Evolutionary conservation across 1,139 yeast genomes (phyloP).

Genomic region (Geotrichum klebahnii): DNA sequence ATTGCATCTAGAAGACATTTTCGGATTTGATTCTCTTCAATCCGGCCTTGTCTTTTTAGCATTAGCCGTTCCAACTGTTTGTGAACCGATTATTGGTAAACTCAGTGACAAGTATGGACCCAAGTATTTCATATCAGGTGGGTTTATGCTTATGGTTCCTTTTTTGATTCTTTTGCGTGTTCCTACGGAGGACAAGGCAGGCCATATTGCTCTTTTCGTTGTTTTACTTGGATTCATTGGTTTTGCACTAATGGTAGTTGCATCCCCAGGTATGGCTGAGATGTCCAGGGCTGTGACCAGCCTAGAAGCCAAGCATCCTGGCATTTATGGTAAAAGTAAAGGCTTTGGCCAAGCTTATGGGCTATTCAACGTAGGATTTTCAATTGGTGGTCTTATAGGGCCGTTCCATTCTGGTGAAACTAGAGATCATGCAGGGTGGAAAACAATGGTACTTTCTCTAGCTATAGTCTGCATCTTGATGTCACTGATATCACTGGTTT

Average conservation of each 20-base stretch:
- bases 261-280: conserved; percentile 37
- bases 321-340: conserved; percentile 36
- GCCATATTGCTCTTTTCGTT: conserved; percentile 34
- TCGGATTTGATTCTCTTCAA: conserved; percentile 35
- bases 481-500: conserved; percentile 30
- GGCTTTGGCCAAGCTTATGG: conserved; percentile 41
- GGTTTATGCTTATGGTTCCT: conserved; percentile 32
- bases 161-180: conserved; percentile 34
- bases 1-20: conserved; percentile 34
- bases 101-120: conserved; percentile 37
- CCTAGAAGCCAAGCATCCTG: conserved; percentile 34
- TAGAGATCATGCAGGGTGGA: conserved; percentile 33
- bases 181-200: conserved; percentile 31
- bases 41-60: conserved; percentile 38
- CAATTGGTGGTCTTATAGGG: conserved; percentile 38
- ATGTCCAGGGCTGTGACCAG: conserved; percentile 31
- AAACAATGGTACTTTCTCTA: conserved; percentile 28
- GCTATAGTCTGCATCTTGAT: conserved; percentile 31
- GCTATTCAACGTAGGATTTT: conserved; percentile 38
- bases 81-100: conserved; percentile 38
- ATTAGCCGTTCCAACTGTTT: conserved; percentile 35
- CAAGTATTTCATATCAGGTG: conserved; percentile 31
- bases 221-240: conserved; percentile 36
- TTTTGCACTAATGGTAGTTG: conserved; percentile 27
- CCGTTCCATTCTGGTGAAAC: conserved; percentile 38